phyloP scores from a whole-genome alignment of 148 eudicot genomes.

The Spergularia marina region DNA sequence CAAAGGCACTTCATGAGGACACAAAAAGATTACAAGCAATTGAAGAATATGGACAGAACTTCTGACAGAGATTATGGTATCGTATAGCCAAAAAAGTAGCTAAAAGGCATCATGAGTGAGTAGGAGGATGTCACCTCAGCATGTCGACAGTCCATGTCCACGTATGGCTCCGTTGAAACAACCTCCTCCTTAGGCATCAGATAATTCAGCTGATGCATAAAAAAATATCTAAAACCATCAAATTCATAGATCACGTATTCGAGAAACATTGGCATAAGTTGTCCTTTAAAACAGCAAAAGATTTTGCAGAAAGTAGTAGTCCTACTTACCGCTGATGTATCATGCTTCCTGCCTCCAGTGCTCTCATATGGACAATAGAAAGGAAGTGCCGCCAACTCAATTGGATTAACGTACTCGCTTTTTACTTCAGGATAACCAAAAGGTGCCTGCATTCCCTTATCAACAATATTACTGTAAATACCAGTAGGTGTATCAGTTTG shows the following conservation, averaged over 20 bases:
- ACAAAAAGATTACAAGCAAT: background rate
- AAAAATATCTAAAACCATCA: background rate
- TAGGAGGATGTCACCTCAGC: conserved; percentile 5
- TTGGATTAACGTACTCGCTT: background rate
- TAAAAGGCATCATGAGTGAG: background rate
- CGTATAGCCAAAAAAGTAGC: background rate
- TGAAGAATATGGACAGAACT: background rate
- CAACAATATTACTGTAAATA: background rate
- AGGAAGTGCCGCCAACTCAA: conserved; percentile 9
- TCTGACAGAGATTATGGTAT: background rate
- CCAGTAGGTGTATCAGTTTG: background rate
- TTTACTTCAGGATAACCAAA: background rate
- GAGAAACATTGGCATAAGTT: too few relatives aligned
- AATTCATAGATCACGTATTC: too few relatives aligned
- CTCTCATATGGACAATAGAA: conserved; percentile 12
- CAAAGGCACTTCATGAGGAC: background rate
- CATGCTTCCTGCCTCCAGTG: background rate
- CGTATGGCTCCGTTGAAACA: conserved; percentile 12
- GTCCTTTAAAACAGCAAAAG: too few relatives aligned
- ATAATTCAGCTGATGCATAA: conserved; percentile 12
- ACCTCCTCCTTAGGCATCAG: conserved; percentile 18
- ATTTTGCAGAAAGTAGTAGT: background rate
- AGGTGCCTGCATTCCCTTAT: background rate
- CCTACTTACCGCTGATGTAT: conserved; percentile 10
- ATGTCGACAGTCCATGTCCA: conserved; percentile 22